Evolutionary conservation across 148 eudicot genomes (phyloP), one percentile per base, ranked within the genome.

Genomic region (Chenopodium quinoa): DNA sequence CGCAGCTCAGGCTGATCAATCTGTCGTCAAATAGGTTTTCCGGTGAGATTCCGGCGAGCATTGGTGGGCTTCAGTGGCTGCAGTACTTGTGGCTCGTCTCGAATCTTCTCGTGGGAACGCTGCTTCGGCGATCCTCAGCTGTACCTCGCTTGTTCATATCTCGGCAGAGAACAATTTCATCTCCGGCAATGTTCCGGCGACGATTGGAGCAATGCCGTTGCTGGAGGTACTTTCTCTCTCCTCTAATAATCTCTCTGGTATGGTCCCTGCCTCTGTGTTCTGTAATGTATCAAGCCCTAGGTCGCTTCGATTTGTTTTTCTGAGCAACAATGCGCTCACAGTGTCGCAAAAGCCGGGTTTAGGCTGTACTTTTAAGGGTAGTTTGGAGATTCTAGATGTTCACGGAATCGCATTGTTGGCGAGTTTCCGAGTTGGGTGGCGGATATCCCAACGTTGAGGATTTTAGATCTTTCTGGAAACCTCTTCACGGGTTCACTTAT

Each of bases 401-500:
- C 88, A 89, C 44, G 84, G 77, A 94, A 92, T 88, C 77, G 72
- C 67, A 86, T 94, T 75, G 69, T 78, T 44, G 93, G 91, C 4
- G 82, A 37, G 44, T 88, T 94, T 69, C 94, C 98, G n/a, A 40
- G 31, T 34, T 89, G 91, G 92, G 75, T 94, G 14, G 86, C 80
- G 50, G 86, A 84, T 75, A 62, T 88, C 71, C 44, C 83, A 0
- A 82, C 85, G 1, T 79, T 94, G 79, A 87, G 76, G 44, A 62
- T 70, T 65, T 68, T 94, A 19, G 97, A 94, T 88, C 44, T 92
- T 23, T 91, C 93, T 31, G 89, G 90, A 50, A 94, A 92, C 78
- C 73, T 73, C 3, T 82, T 92, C 17, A 79, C 87, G 0, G 97
- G 97, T 44, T 12, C 20, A 0, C 70, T 94, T 40, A 91, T 91